Evolutionary conservation across 2,329 filamentous ascomycete genomes (phyloP), one percentile per base, ranked within the genome.

Genomic region (Colletotrichum nymphaeae): DNA sequence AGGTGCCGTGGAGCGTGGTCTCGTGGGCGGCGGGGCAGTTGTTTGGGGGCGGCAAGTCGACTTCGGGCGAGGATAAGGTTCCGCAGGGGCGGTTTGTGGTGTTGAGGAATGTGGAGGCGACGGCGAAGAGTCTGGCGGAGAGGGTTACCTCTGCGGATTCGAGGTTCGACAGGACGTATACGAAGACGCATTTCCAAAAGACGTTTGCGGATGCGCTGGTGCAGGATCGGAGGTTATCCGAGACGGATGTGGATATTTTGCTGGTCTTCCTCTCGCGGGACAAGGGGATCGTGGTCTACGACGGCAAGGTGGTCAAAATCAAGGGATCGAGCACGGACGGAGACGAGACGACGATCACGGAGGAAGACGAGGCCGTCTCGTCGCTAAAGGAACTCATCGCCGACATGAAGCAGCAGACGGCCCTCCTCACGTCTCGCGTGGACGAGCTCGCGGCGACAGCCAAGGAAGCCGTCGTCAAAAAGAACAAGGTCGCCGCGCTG

Each of bases 361-460:
- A 92, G 70, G 93, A 97, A 78, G 97, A 99, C 83, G 86, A 87
- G 5, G 93, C 94, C 1, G 94, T 98, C 75, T 95, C 95, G 1
- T 93, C 93, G 22, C 89, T 99, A 11, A 96, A 95, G 78, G 91
- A 93, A 30, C 88, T 98, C 12, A 93, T 95, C 32, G 86, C 90
- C 53, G 93, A 93, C 63, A 87, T 99, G 19, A 92, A 93, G 74
- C 89, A 92, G 24, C 91, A 98, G 74, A 92, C 95, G 19, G 83
- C 88, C 8, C 87, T 91, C 0, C 88, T 98, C 52, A 89, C 88
- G 63, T 84, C 84, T 11, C 93, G 95, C 74, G 87, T 97, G 63
- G 88, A 92, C 2, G 87, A 89, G 32, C 87, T 98, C 5, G 87
- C 88, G 37, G 78, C 83, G 2, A 88, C 89, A 5, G 95, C 95